Evolutionary conservation across 768 basidiomycete species (phyloP), one percentile per base, ranked within the genome.

Genomic region (Lactarius evosmus): DNA sequence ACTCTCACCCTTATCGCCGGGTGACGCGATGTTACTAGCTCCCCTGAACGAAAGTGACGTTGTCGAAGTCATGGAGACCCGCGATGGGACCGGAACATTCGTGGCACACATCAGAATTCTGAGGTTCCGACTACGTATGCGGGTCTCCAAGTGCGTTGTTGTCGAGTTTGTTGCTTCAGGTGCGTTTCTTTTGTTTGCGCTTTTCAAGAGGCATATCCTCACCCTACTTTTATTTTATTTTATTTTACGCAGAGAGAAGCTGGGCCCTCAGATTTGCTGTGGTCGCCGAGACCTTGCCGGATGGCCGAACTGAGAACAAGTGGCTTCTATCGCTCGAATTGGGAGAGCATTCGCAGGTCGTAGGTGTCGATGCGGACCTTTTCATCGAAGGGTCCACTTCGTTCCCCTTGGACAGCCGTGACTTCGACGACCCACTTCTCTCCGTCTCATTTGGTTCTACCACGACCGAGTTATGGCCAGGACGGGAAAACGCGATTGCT

Each of bases 61-160:
- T 4, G 81, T 89, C 19, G 78, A 80, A 40, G 82, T 67, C 72
- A 76, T 0, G 76, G 79, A 1, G 80, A 83, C 53, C 78, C 80
- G 66, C 1, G 60, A 65, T 12, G 63, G 59, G 1, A 65, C 58
- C 50, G 83, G 82, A 0, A 76, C 80, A 0, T 91, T 90, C 62
- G 78, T 78, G 0, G 83, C 78, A 5, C 72, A 78, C 30, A 79
- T 88, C 60, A 75, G 74, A 29, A 78, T 86, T 19, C 78, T 80
- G 25, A 77, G 82, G 54, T 91, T 89, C 72, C 85, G 88, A 71
- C 84, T 83, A 69, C 78, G 89, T 17, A 86, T 91, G 87, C 76
- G 83, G 17, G 80, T 89, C 14, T 79, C 82, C 19, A 81, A 81
- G 60, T 65, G 75, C n/a, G 80, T 90, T 36, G 69, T 67, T 2